Percentiles rank a stretch among this genome's conserved stretches.
Evolutionary conservation across 257 asterid genomes (phyloP).

Genomic region (Solanum lycopersicoides): DNA sequence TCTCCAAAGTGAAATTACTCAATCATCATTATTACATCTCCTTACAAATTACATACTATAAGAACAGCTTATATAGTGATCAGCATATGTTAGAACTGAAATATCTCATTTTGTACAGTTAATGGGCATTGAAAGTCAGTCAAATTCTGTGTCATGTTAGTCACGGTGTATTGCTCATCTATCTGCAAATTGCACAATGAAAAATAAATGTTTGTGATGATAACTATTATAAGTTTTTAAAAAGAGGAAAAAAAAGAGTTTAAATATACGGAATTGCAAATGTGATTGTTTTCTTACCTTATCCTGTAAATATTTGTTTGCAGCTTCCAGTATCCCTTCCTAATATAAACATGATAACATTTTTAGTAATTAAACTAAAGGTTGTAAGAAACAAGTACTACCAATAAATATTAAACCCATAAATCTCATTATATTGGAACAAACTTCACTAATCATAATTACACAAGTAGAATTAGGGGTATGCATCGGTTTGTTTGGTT

Average conservation of each 20-base stretch:
- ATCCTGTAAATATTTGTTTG: conserved; percentile 69
- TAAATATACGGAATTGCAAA: background rate
- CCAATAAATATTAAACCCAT: background rate
- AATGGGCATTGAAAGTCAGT: conserved; percentile 36
- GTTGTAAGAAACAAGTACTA: background rate
- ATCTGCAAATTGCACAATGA: conserved; percentile 33
- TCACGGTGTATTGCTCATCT: conserved; percentile 50
- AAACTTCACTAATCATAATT: background rate
- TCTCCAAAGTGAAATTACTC: background rate
- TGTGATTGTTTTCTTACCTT: conserved; percentile 30
- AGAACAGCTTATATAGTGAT: conserved; percentile 9
- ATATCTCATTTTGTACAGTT: conserved; percentile 37
- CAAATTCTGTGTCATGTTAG: conserved; percentile 30
- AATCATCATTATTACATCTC: conserved; percentile 17
- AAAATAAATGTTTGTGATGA: background rate
- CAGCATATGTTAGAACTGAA: conserved; percentile 5
- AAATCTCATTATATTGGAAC: background rate
- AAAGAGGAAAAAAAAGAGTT: background rate
- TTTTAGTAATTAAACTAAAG: background rate
- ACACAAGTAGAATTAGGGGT: background rate
- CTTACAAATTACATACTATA: conserved; percentile 25
- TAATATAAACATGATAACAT: background rate
- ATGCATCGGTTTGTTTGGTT: no score
- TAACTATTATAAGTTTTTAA: background rate
- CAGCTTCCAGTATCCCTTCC: conserved; percentile 84